Evolutionary conservation across 495 filamentous ascomycete species (phyloP).

Genomic region (Xylaria sp.): DNA sequence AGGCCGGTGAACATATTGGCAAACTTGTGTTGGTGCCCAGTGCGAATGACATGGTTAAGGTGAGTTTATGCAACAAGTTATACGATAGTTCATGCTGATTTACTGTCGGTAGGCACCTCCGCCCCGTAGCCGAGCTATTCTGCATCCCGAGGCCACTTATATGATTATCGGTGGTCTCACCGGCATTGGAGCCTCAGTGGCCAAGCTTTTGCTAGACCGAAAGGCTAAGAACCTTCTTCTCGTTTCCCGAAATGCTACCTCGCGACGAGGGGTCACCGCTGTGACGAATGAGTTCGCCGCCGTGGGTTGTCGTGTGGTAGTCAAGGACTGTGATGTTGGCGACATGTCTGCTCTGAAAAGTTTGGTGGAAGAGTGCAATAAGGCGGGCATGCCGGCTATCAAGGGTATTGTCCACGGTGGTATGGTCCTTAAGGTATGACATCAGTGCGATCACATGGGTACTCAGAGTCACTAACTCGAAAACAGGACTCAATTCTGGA

Average conservation of each 20-base stretch:
- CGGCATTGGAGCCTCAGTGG: conserved; percentile 54
- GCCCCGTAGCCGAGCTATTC: conserved; percentile 28
- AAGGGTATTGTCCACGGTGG: conserved; percentile 49
- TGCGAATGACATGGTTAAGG: conserved; percentile 2
- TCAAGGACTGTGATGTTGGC: conserved; percentile 4
- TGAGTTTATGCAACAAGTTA: too few relatives aligned
- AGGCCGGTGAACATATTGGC: conserved; percentile 47
- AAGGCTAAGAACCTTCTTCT: conserved; percentile 58
- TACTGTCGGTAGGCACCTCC: not conserved
- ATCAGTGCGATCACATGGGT: too few relatives aligned
- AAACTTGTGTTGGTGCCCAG: conserved; percentile 49
- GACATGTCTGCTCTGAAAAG: not conserved
- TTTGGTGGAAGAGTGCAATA: not conserved
- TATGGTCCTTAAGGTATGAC: conserved; percentile 50
- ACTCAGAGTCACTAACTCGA: too few relatives aligned
- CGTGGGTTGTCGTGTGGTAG: not conserved
- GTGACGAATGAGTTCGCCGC: not conserved
- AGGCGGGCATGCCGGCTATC: conserved; percentile 48
- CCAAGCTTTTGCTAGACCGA: conserved; percentile 50
- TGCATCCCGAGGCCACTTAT: conserved; percentile 41
- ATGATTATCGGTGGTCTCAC: conserved; percentile 52
- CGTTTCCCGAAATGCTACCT: conserved; percentile 48
- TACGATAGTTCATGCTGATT: too few relatives aligned
- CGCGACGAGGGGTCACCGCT: conserved; percentile 29
- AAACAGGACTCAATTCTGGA: conserved; percentile 51